These are phyloP conservation scores for Solanum chacoense DNA, from an alignment of 305 asterid species.

Conservation along the genomic window DNA sequence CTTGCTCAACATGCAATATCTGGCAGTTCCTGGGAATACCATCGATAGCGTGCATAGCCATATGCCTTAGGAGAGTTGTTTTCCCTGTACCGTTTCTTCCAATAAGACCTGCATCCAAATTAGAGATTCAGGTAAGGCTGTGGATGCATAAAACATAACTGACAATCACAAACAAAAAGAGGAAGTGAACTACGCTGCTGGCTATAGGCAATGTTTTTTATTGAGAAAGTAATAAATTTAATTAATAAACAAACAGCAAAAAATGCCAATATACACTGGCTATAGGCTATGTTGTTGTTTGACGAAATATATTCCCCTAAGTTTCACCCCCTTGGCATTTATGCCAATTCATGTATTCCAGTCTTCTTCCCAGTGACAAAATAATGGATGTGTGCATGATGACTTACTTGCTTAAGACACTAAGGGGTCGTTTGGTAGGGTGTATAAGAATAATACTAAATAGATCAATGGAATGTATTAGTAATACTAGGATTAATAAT, in stretches of 20 bases:
- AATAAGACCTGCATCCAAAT: slow-evolving; percentile 62
- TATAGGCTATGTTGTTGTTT: not conserved
- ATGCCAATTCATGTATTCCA: not conserved
- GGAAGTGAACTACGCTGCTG: not conserved
- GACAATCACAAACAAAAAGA: not conserved
- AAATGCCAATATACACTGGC: not conserved
- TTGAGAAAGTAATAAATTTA: not conserved
- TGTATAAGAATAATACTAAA: not conserved
- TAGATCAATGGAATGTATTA: not conserved
- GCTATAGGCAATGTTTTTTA: not conserved
- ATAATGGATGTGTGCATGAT: not conserved
- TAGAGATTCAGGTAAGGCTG: slow-evolving; percentile 3
- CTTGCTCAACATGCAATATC: slow-evolving; percentile 97
- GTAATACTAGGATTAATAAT: not conserved
- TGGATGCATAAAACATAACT: not conserved
- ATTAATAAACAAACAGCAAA: not conserved
- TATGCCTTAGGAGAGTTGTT: slow-evolving; percentile 91
- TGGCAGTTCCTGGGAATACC: slow-evolving; percentile 97
- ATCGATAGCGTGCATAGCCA: slow-evolving; percentile 98
- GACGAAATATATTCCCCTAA: not conserved
- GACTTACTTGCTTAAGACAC: not conserved
- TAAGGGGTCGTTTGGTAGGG: not conserved
- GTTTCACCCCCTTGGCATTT: not conserved
- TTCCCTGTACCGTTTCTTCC: slow-evolving; percentile 99
- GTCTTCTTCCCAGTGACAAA: not conserved